Conservation (phyloP, 2,329 filamentous ascomycete genomes). For the Fusarium succisae region DNA sequence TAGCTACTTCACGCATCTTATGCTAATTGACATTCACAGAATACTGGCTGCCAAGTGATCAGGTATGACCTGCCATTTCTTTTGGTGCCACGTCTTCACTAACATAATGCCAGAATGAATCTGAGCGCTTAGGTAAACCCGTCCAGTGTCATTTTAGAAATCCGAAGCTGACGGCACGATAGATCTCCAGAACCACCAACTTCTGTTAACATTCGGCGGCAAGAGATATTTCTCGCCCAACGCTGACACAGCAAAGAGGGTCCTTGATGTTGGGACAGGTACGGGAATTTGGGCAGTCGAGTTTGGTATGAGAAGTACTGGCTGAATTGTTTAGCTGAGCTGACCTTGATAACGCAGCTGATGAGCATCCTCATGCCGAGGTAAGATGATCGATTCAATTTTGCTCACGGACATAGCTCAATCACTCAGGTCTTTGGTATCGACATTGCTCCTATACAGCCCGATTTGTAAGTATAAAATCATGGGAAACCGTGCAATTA, state of each 20-base stretch:
- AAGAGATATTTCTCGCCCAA: constrained; percentile 11
- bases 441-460: constrained; percentile 24
- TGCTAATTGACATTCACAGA: neutral
- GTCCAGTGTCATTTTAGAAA: accelerated
- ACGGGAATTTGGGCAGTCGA: constrained; percentile 29
- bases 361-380: constrained; percentile 26
- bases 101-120: constrained; percentile 5
- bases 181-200: constrained; percentile 31
- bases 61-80: neutral
- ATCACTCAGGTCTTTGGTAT: constrained; percentile 11
- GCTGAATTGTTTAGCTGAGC: accelerated
- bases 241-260: constrained; percentile 7
- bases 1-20: accelerated
- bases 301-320: constrained; percentile 2
- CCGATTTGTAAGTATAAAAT: neutral
- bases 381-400: neutral
- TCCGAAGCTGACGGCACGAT: neutral
- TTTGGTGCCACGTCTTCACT: neutral
- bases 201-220: constrained; percentile 11
- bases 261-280: constrained; percentile 25
- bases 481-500: accelerated
- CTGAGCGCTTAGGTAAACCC: constrained; percentile 11
- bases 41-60: constrained; percentile 28
- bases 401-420: no score
- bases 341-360: neutral